Evolutionary conservation across 441 rosid genomes (phyloP).

Genomic region (Eutrema salsugineum): DNA sequence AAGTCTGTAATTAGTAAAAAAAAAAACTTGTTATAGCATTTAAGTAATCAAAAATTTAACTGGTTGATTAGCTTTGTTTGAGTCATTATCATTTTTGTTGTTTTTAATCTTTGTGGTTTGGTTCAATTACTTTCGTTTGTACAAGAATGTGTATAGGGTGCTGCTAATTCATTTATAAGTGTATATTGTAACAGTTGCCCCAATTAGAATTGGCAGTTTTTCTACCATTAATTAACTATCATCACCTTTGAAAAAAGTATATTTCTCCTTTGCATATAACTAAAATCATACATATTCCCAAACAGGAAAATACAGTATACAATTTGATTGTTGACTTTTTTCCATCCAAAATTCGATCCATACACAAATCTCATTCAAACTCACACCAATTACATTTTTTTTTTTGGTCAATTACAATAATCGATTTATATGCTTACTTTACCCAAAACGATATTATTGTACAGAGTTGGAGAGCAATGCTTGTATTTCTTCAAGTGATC

Average conservation of each 20-base stretch:
- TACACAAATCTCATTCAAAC: constrained; percentile 10
- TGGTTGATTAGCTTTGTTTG: too few relatives aligned
- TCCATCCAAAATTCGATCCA: neutral
- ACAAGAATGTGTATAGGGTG: too few relatives aligned
- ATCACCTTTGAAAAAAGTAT: too few relatives aligned
- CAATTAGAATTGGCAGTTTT: neutral
- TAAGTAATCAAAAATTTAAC: too few relatives aligned
- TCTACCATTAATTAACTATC: neutral
- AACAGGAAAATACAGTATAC: neutral
- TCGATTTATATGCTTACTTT: neutral
- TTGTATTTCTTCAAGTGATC: constrained; percentile 70
- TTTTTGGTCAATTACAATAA: neutral
- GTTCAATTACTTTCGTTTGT: too few relatives aligned
- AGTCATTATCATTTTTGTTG: neutral
- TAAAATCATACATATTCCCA: neutral
- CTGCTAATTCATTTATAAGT: neutral
- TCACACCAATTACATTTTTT: constrained; percentile 1
- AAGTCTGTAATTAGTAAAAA: too few relatives aligned
- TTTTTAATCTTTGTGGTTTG: neutral
- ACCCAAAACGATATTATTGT: neutral
- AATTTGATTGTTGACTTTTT: neutral
- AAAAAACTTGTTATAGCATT: too few relatives aligned
- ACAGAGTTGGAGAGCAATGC: constrained; percentile 30
- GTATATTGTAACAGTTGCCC: neutral
- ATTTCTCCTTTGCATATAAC: neutral